Conservation (phyloP, 2,329 filamentous ascomycete genomes). For the Knufia fluminis region DNA sequence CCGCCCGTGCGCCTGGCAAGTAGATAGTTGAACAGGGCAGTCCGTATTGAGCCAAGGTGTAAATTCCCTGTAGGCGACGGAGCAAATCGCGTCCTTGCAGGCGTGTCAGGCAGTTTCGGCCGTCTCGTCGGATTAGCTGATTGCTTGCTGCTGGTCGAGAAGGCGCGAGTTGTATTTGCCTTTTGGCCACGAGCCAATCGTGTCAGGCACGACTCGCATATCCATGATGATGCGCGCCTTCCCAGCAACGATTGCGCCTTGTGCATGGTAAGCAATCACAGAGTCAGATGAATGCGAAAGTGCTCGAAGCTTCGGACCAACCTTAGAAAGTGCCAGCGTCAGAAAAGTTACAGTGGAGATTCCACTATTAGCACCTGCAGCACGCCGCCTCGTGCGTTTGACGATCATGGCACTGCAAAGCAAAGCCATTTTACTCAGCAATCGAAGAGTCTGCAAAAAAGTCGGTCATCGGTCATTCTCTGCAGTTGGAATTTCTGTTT, state of each 20-base stretch:
- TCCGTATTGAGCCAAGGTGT: slow-evolving; percentile 83
- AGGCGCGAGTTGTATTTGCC: background rate
- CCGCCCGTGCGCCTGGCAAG: slow-evolving; percentile 80
- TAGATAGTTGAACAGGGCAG: slow-evolving; percentile 90
- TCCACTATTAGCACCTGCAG: too few species aligned
- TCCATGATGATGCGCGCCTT: slow-evolving; percentile 4
- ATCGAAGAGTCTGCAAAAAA: background rate
- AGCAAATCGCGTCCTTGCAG: slow-evolving; percentile 77
- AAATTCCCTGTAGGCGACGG: slow-evolving; percentile 92
- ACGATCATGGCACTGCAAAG: too few species aligned
- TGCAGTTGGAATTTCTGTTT: too few species aligned
- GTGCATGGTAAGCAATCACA: background rate
- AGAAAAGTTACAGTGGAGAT: background rate
- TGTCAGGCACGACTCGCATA: slow-evolving; percentile 4
- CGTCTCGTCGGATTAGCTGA: slow-evolving; percentile 18
- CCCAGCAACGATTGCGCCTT: background rate
- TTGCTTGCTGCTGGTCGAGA: background rate
- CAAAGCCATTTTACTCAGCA: slow-evolving; percentile 1
- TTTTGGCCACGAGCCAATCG: background rate
- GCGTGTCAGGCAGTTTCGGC: slow-evolving; percentile 41
- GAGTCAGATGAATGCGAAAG: background rate
- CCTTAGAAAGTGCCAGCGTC: background rate
- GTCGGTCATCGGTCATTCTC: background rate
- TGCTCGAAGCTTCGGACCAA: slow-evolving; percentile 8
- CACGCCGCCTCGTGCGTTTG: too few species aligned